These are phyloP conservation scores for Podila clonocystis DNA, from an alignment of 192 early-diverging fungal genomes.

Conservation along the genomic window DNA sequence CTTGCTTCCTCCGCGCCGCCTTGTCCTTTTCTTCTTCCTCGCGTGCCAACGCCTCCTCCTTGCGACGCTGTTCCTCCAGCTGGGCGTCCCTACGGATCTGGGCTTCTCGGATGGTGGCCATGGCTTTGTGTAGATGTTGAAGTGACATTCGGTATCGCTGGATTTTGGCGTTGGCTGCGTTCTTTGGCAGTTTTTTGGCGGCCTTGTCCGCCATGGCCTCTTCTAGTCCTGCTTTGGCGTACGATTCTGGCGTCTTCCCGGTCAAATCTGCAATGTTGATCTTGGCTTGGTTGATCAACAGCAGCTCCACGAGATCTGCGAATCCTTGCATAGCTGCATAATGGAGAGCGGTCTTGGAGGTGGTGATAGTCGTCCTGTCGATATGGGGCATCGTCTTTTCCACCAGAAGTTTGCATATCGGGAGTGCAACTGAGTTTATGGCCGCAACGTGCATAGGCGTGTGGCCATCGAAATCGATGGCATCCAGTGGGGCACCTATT, in stretches of 20 bases:
- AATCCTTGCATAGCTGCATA: slow-evolving; percentile 38
- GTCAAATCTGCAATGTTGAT: slow-evolving; percentile 21
- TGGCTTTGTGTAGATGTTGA: slow-evolving; percentile 37
- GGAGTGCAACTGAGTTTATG: slow-evolving; percentile 8
- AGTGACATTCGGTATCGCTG: slow-evolving; percentile 22
- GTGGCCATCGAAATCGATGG: slow-evolving; percentile 39
- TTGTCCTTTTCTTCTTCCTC: slow-evolving; percentile 48
- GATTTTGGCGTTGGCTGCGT: slow-evolving; percentile 12
- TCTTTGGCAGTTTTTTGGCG: slow-evolving; percentile 6
- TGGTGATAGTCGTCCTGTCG: slow-evolving; percentile 19
- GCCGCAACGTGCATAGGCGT: slow-evolving; percentile 44
- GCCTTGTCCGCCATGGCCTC: background rate
- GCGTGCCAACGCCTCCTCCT: slow-evolving; percentile 48
- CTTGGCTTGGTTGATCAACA: slow-evolving; percentile 45
- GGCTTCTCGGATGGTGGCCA: slow-evolving; percentile 30
- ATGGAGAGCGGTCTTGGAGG: slow-evolving; percentile 43
- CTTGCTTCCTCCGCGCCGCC: slow-evolving; percentile 49
- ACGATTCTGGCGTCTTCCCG: slow-evolving; percentile 44
- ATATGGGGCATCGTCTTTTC: slow-evolving; percentile 36
- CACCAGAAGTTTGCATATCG: slow-evolving; percentile 30
- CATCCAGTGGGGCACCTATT: slow-evolving; percentile 45
- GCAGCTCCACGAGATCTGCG: slow-evolving; percentile 30
- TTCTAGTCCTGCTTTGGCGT: slow-evolving; percentile 32
- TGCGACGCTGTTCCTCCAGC: slow-evolving; percentile 57
- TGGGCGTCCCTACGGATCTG: slow-evolving; percentile 61